Base-by-base conservation (phyloP, 495 filamentous ascomycete species). In the Cercophora samala region DNA sequence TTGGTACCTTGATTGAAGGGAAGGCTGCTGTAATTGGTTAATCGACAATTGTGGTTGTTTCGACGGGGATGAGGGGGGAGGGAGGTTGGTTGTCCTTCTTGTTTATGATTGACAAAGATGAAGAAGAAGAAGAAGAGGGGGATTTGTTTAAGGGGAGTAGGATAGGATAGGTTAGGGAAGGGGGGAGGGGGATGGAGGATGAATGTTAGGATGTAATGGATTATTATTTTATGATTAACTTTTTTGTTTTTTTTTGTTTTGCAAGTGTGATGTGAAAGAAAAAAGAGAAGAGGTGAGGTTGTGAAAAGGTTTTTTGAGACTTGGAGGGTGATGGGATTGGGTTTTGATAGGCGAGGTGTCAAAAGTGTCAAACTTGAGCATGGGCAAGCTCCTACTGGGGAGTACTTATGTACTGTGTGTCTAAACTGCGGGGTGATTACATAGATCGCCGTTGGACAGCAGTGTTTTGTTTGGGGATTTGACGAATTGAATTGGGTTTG, bases 1-100 rank as follows among this genome's bases (percentile, higher is more conserved):
- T 65, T 66, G 62, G 62, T 72, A 63, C 56, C 26, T 29, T 68
- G 59, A 3, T 46, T 46, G 37, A 46, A 46, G 37, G 37, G 15
- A 46, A 18, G 15, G 15, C 8, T 46, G 37, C 37, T 46, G 37
- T 46, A 46, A 46, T 46, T 46, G 37, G 37, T 46, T 46, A 46
- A 46, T 46, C 2, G 37, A 3, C 37, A 32, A 32, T 32, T 32
- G 29, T 32, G 29, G 29, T 32, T 32, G 29, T 32, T n/a, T n/a
- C n/a, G n/a, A n/a, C n/a, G n/a, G n/a, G 29, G 29, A 4, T 46
- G 37, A 13, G 13, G 37, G 37, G n/a, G 37, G 2, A 17, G 37
- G 37, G 26, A 17, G 37, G 13, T 17, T 9, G 13, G 8, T 46
- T 46, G 37, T 46, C 9, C 29, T 46, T 46, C 37, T 46, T 46